Conservation (phyloP, 2,329 filamentous ascomycete genomes). For the Daldinia eschscholtzii region DNA sequence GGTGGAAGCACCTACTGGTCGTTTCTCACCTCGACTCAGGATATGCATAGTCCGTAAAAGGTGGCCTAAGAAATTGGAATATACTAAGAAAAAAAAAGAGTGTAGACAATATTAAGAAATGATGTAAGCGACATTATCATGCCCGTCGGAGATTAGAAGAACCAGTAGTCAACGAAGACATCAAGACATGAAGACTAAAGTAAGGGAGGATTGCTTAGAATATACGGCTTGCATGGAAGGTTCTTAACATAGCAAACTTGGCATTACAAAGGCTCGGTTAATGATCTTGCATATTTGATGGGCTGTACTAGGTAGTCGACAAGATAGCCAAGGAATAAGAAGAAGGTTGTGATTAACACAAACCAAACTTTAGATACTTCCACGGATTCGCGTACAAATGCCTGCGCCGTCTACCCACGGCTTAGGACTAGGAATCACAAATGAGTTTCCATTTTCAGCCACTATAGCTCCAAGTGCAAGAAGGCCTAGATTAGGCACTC, state of each 20-base stretch:
- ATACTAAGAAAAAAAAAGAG: neutral
- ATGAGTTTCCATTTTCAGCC: constrained; percentile 24
- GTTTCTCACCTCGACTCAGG: neutral
- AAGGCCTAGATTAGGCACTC: constrained; percentile 1
- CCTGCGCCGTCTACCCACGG: constrained; percentile 13
- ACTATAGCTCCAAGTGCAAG: neutral
- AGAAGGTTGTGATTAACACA: neutral
- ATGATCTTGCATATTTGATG: neutral
- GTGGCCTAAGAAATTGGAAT: neutral
- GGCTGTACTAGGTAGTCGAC: neutral
- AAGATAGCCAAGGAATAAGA: neutral
- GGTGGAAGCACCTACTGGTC: neutral
- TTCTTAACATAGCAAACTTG: neutral
- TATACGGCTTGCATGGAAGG: neutral
- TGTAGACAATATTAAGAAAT: neutral
- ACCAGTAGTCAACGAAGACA: neutral
- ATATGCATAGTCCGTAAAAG: neutral
- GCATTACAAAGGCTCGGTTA: neutral
- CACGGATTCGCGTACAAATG: neutral
- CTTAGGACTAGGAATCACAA: constrained; percentile 18
- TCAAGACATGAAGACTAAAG: neutral
- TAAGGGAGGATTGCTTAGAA: neutral
- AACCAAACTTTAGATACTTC: neutral
- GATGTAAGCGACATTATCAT: neutral
- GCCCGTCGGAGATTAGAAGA: neutral